Base-by-base conservation (phyloP, 768 basidiomycete species). In the Xerocomellus intermedius region DNA sequence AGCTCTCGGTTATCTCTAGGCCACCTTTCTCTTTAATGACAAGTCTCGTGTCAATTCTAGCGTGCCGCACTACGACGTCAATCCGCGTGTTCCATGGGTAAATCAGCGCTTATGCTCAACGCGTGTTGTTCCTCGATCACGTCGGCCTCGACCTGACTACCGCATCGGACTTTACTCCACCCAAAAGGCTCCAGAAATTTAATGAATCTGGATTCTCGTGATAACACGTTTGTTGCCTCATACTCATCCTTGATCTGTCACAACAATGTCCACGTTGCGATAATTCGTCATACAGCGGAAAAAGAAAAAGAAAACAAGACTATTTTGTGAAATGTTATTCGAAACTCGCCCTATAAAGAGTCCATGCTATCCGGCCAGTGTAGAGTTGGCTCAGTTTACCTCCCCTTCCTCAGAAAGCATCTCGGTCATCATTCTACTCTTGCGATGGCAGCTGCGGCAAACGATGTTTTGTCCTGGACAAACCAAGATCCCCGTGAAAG, bases 401-500 rank as follows among this genome's bases (percentile, higher is more conserved):
- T 72, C 66, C 64, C 64, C 64, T 61, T 59, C 59, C 57, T 65
- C 62, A 61, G 68, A 68, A 66, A 56, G 43, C 55, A 61, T 62
- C 64, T 58, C 62, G 65, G 57, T 44, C 74, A 76, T 64, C 52
- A 21, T 35, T 66, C 77, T 62, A 71, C 78, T 53, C 65, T 66
- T 63, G 67, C 58, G 57, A 84, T 83, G 82, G 66, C 79, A 44
- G 73, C 78, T 63, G 66, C 78, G 53, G 75, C 81, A 54, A 81
- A 84, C 72, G 89, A 91, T 56, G 77, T 90, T 46, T 82, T 91
- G 69, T 89, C 85, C 50, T 94, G 91, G 91, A 92, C 91, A 43
- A 90, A 86, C 73, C 84, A 87, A 63, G 90, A 93, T 71, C 86
- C 89, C 63, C 86, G 89, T 46, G 86, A 91, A 70, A 93, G 91